Conservation (phyloP, 345 rosid genomes). For the thale cress (Arabidopsis thaliana) region DNA sequence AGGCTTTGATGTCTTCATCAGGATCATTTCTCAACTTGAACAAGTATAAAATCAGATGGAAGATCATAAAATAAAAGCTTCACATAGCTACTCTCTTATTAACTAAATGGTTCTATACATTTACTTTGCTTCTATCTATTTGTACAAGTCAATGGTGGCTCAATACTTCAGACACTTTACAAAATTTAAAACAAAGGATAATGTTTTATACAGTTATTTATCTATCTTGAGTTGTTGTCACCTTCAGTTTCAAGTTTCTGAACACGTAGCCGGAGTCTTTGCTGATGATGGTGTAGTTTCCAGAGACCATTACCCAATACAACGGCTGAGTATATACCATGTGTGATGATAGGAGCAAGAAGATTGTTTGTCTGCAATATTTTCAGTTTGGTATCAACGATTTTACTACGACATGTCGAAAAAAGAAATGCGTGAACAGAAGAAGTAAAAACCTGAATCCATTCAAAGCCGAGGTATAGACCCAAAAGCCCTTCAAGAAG, state of each 20-base stretch:
- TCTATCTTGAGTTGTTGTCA: conserved; percentile 32
- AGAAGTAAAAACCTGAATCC: conserved; percentile 72
- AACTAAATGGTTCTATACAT: conserved; percentile 36
- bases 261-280: conserved; percentile 70
- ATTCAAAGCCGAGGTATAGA: conserved; percentile 91
- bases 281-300: conserved; percentile 85
- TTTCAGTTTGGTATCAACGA: conserved; percentile 14
- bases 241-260: conserved; percentile 61
- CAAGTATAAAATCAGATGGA: conserved; percentile 42
- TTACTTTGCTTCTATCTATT: conserved; percentile 40
- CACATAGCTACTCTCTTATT: conserved; percentile 21
- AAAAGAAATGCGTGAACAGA: background rate
- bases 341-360: conserved; percentile 89
- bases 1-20: conserved; percentile 76
- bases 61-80: conserved; percentile 26
- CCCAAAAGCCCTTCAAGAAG: conserved; percentile 93
- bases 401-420: background rate
- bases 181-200: conserved; percentile 22
- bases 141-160: conserved; percentile 35
- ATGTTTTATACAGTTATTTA: background rate
- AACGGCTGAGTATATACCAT: conserved; percentile 88
- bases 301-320: conserved; percentile 89
- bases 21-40: conserved; percentile 81
- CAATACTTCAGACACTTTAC: conserved; percentile 33
- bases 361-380: conserved; percentile 77